phyloP scores from a whole-genome alignment of 495 filamentous ascomycete genomes.

The Penicillium bialowiezense region DNA sequence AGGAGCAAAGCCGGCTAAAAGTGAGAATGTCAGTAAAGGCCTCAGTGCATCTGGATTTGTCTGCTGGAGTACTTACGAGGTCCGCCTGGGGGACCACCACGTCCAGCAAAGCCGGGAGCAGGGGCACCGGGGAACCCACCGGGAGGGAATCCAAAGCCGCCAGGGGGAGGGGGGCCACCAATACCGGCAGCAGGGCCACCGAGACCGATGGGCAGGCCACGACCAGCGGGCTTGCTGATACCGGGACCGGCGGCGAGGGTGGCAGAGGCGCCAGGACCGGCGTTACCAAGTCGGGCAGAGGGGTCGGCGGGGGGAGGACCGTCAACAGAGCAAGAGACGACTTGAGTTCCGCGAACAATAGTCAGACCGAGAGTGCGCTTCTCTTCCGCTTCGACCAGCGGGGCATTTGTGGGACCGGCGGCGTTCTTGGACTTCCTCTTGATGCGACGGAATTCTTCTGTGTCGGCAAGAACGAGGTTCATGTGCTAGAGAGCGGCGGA shows the following conservation, averaged over 20 bases:
- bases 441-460: conserved; percentile 95
- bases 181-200: conserved; percentile 89
- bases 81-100: conserved; percentile 62
- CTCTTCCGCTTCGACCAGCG: conserved; percentile 84
- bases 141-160: conserved; percentile 57
- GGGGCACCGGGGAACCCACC: conserved; percentile 65
- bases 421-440: conserved; percentile 83
- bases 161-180: conserved; percentile 71
- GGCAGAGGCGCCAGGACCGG: conserved; percentile 60
- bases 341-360: conserved; percentile 89
- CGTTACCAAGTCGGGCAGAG: conserved; percentile 79
- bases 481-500: conserved; percentile 65
- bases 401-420: conserved; percentile 53
- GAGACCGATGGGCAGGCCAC: conserved; percentile 83
- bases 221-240: conserved; percentile 86
- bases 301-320: conserved; percentile 96
- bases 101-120: conserved; percentile 75
- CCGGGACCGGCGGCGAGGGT: conserved; percentile 82
- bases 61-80: conserved; percentile 51
- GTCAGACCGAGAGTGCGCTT: conserved; percentile 94
- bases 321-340: conserved; percentile 92
- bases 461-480: conserved; percentile 98
- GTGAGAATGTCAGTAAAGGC: conserved; percentile 2
- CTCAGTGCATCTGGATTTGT: background rate
- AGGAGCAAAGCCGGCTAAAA: conserved; percentile 56